Conservation (phyloP, 768 basidiomycete genomes). For the Dendrothele bispora region DNA sequence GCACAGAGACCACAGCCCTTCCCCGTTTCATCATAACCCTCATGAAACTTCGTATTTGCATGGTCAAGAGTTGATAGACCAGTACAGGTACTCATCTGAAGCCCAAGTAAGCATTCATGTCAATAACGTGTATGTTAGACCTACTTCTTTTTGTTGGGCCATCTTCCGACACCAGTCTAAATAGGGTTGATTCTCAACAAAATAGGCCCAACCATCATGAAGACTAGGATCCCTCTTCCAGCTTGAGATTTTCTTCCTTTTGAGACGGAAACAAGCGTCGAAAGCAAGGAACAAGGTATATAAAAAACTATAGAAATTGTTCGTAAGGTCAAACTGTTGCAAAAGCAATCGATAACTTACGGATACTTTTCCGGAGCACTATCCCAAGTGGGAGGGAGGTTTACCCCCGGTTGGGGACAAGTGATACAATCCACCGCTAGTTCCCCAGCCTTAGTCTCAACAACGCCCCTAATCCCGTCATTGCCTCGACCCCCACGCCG, state of each 20-base stretch:
- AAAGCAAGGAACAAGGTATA: too few relatives aligned
- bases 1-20: too few relatives aligned
- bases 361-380: background rate
- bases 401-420: slow-evolving; percentile 13
- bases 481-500: background rate
- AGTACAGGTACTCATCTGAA: slow-evolving; percentile 9
- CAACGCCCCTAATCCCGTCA: background rate
- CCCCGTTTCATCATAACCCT: too few relatives aligned
- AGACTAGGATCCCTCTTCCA: too few relatives aligned
- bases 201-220: too few relatives aligned
- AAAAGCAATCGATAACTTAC: background rate
- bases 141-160: background rate
- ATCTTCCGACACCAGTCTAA: background rate
- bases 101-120: slow-evolving; percentile 13
- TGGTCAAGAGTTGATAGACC: too few relatives aligned
- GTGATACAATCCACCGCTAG: slow-evolving; percentile 14
- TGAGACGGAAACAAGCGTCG: too few relatives aligned
- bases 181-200: slow-evolving; percentile 2
- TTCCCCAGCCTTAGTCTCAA: background rate
- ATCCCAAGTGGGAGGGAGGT: slow-evolving; percentile 11
- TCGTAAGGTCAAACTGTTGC: background rate
- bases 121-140: slow-evolving; percentile 14
- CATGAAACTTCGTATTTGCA: too few relatives aligned
- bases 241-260: too few relatives aligned
- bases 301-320: slow-evolving; percentile 2